Conservation (phyloP, 305 asterid genomes). For the Solanum hybrid region DNA sequence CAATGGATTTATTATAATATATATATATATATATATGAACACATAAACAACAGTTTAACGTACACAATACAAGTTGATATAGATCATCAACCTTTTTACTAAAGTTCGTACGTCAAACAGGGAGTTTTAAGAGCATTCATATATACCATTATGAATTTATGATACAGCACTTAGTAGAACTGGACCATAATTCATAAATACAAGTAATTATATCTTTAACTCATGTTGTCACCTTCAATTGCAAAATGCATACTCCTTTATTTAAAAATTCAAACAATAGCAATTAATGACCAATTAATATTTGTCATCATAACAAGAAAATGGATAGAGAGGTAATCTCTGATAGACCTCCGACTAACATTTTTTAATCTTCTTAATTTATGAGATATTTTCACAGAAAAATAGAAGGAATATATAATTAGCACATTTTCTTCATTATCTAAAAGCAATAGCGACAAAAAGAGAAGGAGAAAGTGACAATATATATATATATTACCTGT, state of each 20-base stretch:
- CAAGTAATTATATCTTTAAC: neutral
- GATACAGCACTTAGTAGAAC: neutral
- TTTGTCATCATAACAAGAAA: neutral
- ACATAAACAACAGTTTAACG: neutral
- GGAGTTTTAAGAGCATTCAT: neutral
- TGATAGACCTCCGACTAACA: neutral
- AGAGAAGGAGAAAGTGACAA: neutral
- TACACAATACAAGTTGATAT: neutral
- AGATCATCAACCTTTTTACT: neutral
- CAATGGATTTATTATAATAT: no score
- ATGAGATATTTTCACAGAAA: neutral
- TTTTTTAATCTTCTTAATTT: neutral
- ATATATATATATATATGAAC: neutral
- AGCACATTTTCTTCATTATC: neutral
- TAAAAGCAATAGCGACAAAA: neutral
- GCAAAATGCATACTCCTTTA: neutral
- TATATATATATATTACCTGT: neutral
- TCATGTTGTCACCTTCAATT: neutral
- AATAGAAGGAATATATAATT: neutral
- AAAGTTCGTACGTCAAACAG: neutral
- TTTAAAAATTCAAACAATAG: neutral
- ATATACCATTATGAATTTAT: neutral
- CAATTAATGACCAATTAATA: neutral
- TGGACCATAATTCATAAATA: neutral
- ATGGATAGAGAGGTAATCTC: neutral